Evolutionary conservation across 352 stramenopile species (phyloP).

Genomic region (Pilasporangium apinafurcum): DNA sequence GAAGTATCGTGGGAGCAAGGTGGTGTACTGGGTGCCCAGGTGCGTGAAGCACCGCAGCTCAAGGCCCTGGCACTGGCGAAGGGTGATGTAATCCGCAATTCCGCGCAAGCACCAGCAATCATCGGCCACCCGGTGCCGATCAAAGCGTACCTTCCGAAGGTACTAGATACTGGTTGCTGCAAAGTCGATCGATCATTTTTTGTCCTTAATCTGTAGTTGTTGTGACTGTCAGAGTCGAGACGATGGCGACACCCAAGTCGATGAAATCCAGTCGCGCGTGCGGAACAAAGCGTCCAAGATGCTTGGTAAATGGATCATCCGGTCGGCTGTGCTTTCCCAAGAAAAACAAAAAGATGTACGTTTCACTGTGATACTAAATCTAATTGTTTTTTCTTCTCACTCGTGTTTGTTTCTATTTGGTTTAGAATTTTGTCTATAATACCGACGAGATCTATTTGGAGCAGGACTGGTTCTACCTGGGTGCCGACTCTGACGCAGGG

Average conservation of each 20-base stretch:
- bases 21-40: constrained; percentile 65
- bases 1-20: constrained; percentile 71
- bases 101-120: constrained; percentile 26
- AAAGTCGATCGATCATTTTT: too few species aligned
- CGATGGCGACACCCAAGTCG: constrained; percentile 61
- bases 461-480: constrained; percentile 83
- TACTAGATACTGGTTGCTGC: too few species aligned
- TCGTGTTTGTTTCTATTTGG: neutral
- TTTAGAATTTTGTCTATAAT: constrained; percentile 76
- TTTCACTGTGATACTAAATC: neutral
- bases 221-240: constrained; percentile 37
- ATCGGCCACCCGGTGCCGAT: constrained; percentile 59
- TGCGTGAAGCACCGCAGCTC: constrained; percentile 64
- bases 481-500: constrained; percentile 52
- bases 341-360: constrained; percentile 46
- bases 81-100: constrained; percentile 45
- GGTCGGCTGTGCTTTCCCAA: constrained; percentile 38
- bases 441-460: constrained; percentile 78
- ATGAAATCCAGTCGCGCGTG: constrained; percentile 74
- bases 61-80: constrained; percentile 45
- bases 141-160: constrained; percentile 67
- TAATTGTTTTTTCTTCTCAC: neutral
- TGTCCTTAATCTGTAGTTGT: neutral
- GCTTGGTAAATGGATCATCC: constrained; percentile 74
- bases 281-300: constrained; percentile 73